Conservation (phyloP, 192 early-diverging fungal genomes). For the Coemansia sp. region DNA sequence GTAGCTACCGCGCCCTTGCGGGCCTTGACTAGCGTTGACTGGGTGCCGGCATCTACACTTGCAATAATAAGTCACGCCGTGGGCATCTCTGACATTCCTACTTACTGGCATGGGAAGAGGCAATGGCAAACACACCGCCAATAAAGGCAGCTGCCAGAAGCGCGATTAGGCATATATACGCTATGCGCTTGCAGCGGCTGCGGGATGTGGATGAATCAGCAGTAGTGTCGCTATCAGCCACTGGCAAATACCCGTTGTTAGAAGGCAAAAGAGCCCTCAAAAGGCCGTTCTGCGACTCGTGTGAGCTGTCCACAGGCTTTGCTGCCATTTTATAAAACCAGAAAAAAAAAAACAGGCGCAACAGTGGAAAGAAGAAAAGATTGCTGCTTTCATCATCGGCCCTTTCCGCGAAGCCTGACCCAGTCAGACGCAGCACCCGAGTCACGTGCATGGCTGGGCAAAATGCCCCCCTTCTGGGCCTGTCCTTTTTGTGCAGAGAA, state of each 20-base stretch:
- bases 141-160: conserved; percentile 19
- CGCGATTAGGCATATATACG: conserved; percentile 4
- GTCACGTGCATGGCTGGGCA: conserved; percentile 2
- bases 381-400: background rate
- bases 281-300: conserved; percentile 8
- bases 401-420: background rate
- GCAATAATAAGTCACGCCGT: no score
- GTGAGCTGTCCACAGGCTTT: background rate
- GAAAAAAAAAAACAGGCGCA: background rate
- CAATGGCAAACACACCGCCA: conserved; percentile 18
- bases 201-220: background rate
- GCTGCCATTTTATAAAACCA: conserved; percentile 6
- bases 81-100: background rate
- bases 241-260: background rate
- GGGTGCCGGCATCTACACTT: conserved; percentile 16
- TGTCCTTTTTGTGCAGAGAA: background rate
- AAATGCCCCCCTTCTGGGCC: background rate
- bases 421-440: background rate
- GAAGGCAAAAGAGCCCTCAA: conserved; percentile 13
- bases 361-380: background rate
- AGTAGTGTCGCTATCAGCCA: conserved; percentile 4
- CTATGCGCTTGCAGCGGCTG: conserved; percentile 5
- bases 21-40: conserved; percentile 34
- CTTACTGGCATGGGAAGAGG: conserved; percentile 14
- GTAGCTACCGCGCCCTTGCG: conserved; percentile 66